Base-by-base conservation (phyloP, 345 rosid genomes). In the Populus tremula region DNA sequence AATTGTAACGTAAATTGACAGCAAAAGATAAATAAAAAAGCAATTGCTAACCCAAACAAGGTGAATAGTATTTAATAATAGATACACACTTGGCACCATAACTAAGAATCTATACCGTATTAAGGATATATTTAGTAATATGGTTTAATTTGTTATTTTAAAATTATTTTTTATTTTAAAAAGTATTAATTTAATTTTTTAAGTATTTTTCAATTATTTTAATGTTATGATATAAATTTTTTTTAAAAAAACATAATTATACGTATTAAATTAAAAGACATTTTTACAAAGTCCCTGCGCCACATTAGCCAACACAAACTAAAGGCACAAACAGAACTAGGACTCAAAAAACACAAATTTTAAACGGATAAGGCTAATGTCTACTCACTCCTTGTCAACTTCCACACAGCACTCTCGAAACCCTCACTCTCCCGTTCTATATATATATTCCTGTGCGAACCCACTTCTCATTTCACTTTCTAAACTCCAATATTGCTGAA, bases 361-460 rank as follows among this genome's bases (percentile, higher is more conserved):
- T 18, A 53, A 36, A n/a, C 21, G 66, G 84, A 82, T 82, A 78
- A 82, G 74, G 35, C 11, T 27, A 72, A 45, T 16, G 18, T 8
- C 67, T 36, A 2, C 14, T 1, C 59, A 35, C 53, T 9, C 69
- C 21, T 27, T 13, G 49, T 39, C 49, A 65, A 23, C 31, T 43
- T 41, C 73, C 70, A 18, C 73, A 11, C 12, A 7, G 0, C 18
- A n/a, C 23, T 39, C 62, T 59, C 25, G 16, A 10, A n/a, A 10
- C 23, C 29, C 5, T 0, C 25, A 54, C 62, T 8, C 2, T 8
- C 27, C 4, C 27, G 3, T 4, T 4, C 29, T 78, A 78, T 78
- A 78, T 78, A 78, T 78, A 78, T 74, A 68, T 69, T 59, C 64
- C 70, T 74, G 75, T 71, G 74, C 71, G 71, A 74, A 36, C 45